A percentile compares a stretch with the other conserved stretches of the same genome.
These are phyloP conservation scores for Triadica sebifera DNA, from an alignment of 345 rosid species.

Conservation along the genomic window DNA sequence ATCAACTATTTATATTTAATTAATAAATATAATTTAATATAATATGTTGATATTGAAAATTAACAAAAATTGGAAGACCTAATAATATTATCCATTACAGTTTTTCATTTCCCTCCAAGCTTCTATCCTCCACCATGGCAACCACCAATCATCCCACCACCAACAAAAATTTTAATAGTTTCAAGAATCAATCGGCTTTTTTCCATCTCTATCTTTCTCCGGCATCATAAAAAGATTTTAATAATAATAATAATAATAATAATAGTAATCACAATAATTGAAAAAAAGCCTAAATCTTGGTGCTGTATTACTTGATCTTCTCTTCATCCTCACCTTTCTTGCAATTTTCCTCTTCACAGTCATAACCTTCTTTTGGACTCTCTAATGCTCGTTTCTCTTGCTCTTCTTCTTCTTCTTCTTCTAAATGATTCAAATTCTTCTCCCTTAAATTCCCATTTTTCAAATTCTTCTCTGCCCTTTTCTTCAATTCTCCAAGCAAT, in stretches of 20 bases:
- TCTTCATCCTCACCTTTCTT: slow-evolving; percentile 22
- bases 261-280: no score
- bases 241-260: no score
- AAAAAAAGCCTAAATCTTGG: neutral
- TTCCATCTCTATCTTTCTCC: slow-evolving; percentile 6
- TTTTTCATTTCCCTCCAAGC: slow-evolving; percentile 4
- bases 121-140: neutral
- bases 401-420: slow-evolving; percentile 41
- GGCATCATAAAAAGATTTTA: neutral
- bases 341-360: slow-evolving; percentile 26
- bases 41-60: neutral
- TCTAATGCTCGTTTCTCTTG: slow-evolving; percentile 88
- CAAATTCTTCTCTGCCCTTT: slow-evolving; percentile 41
- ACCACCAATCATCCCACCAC: slow-evolving; percentile 5
- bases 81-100: slow-evolving; percentile 15
- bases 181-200: neutral
- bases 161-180: slow-evolving; percentile 13
- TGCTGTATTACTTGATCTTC: slow-evolving; percentile 23
- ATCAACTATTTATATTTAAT: neutral
- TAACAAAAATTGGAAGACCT: slow-evolving; percentile 7
- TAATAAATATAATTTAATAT: neutral
- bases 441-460: slow-evolving; percentile 34
- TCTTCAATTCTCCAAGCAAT: slow-evolving; percentile 48
- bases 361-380: slow-evolving; percentile 44
- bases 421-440: slow-evolving; percentile 27